Percentiles rank a stretch among this genome's conserved stretches.
These are phyloP conservation scores for Arthrobotrys sinensis DNA, from an alignment of 2,329 filamentous ascomycete species.

Conservation along the genomic window DNA sequence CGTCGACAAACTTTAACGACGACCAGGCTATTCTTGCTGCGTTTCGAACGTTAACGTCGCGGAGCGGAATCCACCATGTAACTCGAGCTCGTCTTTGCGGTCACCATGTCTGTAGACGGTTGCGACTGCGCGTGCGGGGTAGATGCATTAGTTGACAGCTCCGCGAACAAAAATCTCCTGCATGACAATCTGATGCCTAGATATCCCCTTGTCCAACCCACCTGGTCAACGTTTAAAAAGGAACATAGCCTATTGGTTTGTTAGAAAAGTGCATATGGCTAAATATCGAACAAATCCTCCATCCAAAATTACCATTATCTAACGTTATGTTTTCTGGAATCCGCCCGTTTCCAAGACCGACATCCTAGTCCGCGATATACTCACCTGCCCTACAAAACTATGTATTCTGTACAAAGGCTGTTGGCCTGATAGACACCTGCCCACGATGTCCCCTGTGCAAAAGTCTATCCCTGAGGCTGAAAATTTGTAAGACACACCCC, in stretches of 20 bases:
- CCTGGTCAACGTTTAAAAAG: conserved; percentile 16
- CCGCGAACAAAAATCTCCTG: conserved; percentile 15
- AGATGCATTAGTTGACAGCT: conserved; percentile 31
- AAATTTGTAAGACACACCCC: conserved; percentile 42
- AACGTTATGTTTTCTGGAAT: conserved; percentile 53
- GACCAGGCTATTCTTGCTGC: conserved; percentile 16
- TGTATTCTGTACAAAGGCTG: conserved; percentile 2
- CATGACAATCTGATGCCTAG: conserved; percentile 27
- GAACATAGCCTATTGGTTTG: conserved; percentile 37
- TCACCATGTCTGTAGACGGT: conserved; percentile 10
- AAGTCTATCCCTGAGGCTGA: conserved; percentile 46
- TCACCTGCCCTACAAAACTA: conserved; percentile 23
- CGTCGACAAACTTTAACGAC: conserved; percentile 8
- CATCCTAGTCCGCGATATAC: conserved; percentile 16
- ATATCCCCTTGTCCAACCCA: background rate
- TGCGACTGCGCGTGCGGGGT: conserved; percentile 40
- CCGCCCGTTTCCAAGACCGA: conserved; percentile 4
- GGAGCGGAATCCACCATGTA: conserved; percentile 11
- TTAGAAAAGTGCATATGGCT: conserved; percentile 21
- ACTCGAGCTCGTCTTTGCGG: background rate
- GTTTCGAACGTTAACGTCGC: background rate
- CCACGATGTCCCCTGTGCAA: conserved; percentile 22
- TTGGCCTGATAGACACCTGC: conserved; percentile 21
- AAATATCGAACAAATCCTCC: conserved; percentile 34
- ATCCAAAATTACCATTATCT: conserved; percentile 23